These are phyloP conservation scores for Nicotiana tomentosiformis DNA, from an alignment of 257 asterid genomes.

Conservation along the genomic window DNA sequence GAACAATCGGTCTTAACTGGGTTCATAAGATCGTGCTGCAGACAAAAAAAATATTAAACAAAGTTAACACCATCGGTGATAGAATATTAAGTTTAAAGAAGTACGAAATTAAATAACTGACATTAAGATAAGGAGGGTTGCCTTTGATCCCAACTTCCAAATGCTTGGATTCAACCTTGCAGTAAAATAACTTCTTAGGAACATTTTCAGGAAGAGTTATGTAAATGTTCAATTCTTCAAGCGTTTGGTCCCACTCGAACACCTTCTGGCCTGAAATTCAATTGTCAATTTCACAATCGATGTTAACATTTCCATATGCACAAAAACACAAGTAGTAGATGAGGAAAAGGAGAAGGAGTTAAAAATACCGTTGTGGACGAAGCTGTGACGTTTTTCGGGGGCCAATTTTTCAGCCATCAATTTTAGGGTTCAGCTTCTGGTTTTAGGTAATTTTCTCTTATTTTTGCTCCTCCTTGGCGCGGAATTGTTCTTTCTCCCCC, in stretches of 20 bases:
- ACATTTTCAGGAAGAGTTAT: conserved; percentile 74
- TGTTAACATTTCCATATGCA: background rate
- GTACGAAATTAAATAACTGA: conserved; percentile 15
- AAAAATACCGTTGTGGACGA: conserved; percentile 61
- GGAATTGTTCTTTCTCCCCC: background rate
- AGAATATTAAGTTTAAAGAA: background rate
- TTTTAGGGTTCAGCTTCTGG: conserved; percentile 1
- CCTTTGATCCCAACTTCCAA: conserved; percentile 96
- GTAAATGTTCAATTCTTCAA: conserved; percentile 95
- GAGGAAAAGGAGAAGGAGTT: background rate
- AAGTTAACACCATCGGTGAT: background rate
- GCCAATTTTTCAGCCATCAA: conserved; percentile 87
- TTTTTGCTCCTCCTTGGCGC: background rate
- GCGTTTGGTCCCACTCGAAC: conserved; percentile 97
- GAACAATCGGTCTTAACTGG: conserved; percentile 96
- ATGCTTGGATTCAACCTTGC: conserved; percentile 74
- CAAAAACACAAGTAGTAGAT: background rate
- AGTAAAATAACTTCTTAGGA: conserved; percentile 71
- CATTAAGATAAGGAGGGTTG: conserved; percentile 89
- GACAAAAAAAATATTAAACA: background rate
- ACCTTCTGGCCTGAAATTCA: conserved; percentile 72
- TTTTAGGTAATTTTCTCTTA: background rate
- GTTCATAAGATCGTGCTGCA: conserved; percentile 65
- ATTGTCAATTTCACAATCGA: conserved; percentile 13
- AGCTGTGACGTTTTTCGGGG: conserved; percentile 64